phyloP scores from a whole-genome alignment of 1,139 yeast species.

The Pichia sp. region DNA sequence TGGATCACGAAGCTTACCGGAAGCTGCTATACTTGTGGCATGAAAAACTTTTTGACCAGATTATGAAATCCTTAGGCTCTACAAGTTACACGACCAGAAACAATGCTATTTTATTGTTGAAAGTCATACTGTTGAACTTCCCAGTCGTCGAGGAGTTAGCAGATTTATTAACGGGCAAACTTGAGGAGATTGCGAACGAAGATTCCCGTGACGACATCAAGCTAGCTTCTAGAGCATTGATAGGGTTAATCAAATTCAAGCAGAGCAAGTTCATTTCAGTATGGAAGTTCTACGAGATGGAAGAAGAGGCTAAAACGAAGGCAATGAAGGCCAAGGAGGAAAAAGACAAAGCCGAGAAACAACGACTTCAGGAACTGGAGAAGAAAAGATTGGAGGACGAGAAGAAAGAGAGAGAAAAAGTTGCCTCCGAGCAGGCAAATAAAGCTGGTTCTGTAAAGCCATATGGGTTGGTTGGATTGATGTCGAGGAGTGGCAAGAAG shows the following conservation, averaged over 20 bases:
- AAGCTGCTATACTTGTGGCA: conserved; percentile 55
- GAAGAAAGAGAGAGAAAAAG: conserved; percentile 19
- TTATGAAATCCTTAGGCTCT: conserved; percentile 47
- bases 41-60: conserved; percentile 41
- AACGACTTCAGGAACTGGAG: conserved; percentile 16
- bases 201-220: conserved; percentile 81
- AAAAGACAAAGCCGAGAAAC: conserved; percentile 19
- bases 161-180: conserved; percentile 43
- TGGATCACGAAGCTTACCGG: conserved; percentile 39
- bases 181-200: conserved; percentile 44
- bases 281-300: conserved; percentile 53
- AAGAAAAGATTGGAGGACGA: conserved; percentile 15
- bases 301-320: conserved; percentile 34
- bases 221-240: conserved; percentile 70
- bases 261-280: conserved; percentile 52
- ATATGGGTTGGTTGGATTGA: conserved; percentile 29
- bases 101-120: conserved; percentile 75
- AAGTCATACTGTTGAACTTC: conserved; percentile 54
- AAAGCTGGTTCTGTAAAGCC: conserved; percentile 20
- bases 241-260: conserved; percentile 65
- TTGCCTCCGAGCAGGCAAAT: not conserved
- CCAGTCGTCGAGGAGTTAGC: conserved; percentile 73
- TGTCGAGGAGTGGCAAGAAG: not conserved
- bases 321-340: conserved; percentile 28
- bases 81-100: conserved; percentile 76